These are phyloP conservation scores for Apocynum venetum DNA, from an alignment of 257 asterid species.

Conservation along the genomic window DNA sequence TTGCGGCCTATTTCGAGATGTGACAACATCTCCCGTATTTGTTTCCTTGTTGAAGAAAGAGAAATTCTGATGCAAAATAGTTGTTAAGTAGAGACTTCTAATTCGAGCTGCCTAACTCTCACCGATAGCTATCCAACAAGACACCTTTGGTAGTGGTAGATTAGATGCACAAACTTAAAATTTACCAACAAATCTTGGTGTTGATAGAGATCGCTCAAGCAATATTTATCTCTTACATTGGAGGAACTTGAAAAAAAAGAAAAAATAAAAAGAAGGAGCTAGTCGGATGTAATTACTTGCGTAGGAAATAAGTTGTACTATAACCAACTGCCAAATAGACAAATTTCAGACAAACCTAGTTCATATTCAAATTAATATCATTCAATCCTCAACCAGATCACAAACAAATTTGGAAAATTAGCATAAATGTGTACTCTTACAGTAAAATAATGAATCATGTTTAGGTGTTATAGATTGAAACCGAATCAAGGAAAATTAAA, in stretches of 20 bases:
- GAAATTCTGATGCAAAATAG: slow-evolving; percentile 57
- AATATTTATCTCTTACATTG: too few species aligned
- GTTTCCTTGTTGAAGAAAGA: slow-evolving; percentile 58
- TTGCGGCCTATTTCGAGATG: too few species aligned
- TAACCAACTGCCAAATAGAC: slow-evolving; percentile 55
- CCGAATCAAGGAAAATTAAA: too few species aligned
- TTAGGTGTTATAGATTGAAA: too few species aligned
- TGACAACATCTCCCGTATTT: slow-evolving; percentile 53
- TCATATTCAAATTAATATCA: not conserved
- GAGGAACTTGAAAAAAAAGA: too few species aligned
- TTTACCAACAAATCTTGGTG: not conserved
- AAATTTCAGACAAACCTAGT: slow-evolving; percentile 48
- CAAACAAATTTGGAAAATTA: too few species aligned
- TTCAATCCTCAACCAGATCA: not conserved
- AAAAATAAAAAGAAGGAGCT: too few species aligned
- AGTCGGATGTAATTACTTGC: too few species aligned
- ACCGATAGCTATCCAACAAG: slow-evolving; percentile 69
- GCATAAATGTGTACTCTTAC: too few species aligned
- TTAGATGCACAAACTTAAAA: not conserved
- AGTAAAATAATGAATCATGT: too few species aligned
- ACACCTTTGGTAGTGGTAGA: slow-evolving; percentile 50
- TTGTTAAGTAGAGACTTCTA: slow-evolving; percentile 40
- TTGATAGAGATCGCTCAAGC: too few species aligned
- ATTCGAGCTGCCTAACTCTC: slow-evolving; percentile 68
- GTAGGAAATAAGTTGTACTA: slow-evolving; percentile 44